Evolutionary conservation across 495 filamentous ascomycete species (phyloP), one percentile per base, ranked within the genome.

Genomic region (Penicillium simplicissimum): DNA sequence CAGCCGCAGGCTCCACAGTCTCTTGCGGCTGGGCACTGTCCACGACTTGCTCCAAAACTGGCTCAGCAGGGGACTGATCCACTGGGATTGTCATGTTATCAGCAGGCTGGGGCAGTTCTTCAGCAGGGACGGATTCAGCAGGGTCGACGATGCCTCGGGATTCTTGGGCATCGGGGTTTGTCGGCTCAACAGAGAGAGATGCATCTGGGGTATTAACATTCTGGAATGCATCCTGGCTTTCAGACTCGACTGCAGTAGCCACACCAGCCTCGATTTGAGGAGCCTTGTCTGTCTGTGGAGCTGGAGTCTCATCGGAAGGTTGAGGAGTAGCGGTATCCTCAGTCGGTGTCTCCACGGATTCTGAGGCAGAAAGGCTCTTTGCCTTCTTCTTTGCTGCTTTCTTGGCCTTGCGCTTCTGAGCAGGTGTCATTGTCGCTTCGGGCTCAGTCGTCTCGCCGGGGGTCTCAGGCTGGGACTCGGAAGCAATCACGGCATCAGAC

Each of bases 331-430:
- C 57, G 11, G 21, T 15, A 4, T 48, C 51, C 13, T 58, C 57
- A 11, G 49, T 19, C 6, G n/a, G 3, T n/a, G 0, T 23, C 3
- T n/a, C 58, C 36, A 47, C 36, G n/a, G 60, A 36, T 4, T 68
- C 66, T 9, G 35, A 21, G 21, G 58, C 23, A 53, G 60, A 62
- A 15, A 53, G 58, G 8, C 58, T 68, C 60, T 74, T 73, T 25
- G 55, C 59, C 67, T 74, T 74, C 53, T 72, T 76, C 60, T 76
- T 72, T 68, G 71, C 59, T 14, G 71, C 66, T 43, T 79, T 78
- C 60, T 77, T 79, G 8, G 68, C 51, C 17, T 53, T 53, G 28
- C 51, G 51, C 33, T 36, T 53, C 33, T 53, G 31, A 3, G 51
- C 51, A 5, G 51, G 8, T 11, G 67, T 62, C 13, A 59, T 49